phyloP scores from a whole-genome alignment of 1,284 basidiomycete species.

The Phylloboletellus chloephorus region DNA sequence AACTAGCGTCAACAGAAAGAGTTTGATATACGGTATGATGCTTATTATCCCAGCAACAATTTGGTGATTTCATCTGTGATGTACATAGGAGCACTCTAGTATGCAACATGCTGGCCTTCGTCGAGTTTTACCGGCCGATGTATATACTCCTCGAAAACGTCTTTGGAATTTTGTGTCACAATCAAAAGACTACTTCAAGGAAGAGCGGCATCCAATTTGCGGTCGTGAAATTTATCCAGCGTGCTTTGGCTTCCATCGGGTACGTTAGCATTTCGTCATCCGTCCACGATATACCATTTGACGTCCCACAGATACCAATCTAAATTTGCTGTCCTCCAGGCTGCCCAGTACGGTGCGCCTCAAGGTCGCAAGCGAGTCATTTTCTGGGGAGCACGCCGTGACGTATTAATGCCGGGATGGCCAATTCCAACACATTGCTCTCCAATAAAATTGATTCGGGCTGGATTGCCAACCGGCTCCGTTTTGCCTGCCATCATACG shows the following conservation, averaged over 20 bases:
- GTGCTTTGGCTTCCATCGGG: conserved; percentile 57
- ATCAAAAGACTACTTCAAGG: conserved; percentile 32
- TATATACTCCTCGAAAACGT: conserved; percentile 73
- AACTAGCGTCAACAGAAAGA: conserved; percentile 37
- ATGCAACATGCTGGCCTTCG: conserved; percentile 67
- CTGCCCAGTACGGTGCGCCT: conserved; percentile 63
- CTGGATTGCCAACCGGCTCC: conserved; percentile 36
- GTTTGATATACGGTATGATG: conserved; percentile 51
- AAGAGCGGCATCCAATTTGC: conserved; percentile 43
- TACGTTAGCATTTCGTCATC: conserved; percentile 28
- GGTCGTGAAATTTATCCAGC: conserved; percentile 58
- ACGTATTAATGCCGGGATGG: conserved; percentile 51
- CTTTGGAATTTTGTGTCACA: conserved; percentile 47
- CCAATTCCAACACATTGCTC: conserved; percentile 57
- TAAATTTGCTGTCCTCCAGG: conserved; percentile 57
- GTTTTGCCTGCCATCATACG: conserved; percentile 38
- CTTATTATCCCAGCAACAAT: background rate
- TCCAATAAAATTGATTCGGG: conserved; percentile 26
- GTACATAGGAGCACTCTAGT: conserved; percentile 52
- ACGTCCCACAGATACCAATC: conserved; percentile 56
- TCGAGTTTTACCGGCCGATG: conserved; percentile 59
- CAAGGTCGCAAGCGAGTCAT: conserved; percentile 63
- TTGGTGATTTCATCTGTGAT: conserved; percentile 1
- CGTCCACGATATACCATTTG: background rate
- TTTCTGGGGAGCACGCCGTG: conserved; percentile 57